Evolutionary conservation across 2,329 filamentous ascomycete species (phyloP).

Genomic region (Cercospora berteroae): DNA sequence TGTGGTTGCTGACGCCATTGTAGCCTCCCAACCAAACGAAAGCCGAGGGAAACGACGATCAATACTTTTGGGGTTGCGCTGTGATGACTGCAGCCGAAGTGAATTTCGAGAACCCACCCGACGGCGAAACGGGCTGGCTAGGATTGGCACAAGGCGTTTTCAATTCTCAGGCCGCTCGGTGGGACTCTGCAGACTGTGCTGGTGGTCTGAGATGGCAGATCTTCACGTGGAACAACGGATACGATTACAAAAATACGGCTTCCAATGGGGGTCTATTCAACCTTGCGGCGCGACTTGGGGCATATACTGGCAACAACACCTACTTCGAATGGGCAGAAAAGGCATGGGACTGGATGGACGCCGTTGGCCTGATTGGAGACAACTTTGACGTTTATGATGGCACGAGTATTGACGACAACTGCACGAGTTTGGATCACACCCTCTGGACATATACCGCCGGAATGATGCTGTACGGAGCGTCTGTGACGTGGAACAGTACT

Average conservation of each 20-base stretch:
- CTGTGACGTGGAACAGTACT: conserved; percentile 41
- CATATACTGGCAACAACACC: conserved; percentile 48
- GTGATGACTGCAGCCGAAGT: conserved; percentile 54
- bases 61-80: conserved; percentile 58
- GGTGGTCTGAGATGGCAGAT: conserved; percentile 43
- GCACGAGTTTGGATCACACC: conserved; percentile 46
- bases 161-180: conserved; percentile 40
- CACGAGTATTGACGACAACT: conserved; percentile 47
- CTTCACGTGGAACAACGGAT: conserved; percentile 50
- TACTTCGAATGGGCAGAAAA: conserved; percentile 64
- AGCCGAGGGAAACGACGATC: conserved; percentile 53
- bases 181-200: conserved; percentile 40
- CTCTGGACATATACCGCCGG: conserved; percentile 50
- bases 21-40: conserved; percentile 44
- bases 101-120: conserved; percentile 45
- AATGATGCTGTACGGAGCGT: conserved; percentile 46
- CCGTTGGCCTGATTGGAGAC: conserved; percentile 59
- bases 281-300: conserved; percentile 44
- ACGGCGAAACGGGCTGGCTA: conserved; percentile 45
- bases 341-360: conserved; percentile 39
- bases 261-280: conserved; percentile 54
- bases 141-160: conserved; percentile 46
- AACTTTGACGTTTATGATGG: conserved; percentile 49
- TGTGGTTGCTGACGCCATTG: too few relatives aligned
- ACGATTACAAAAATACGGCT: conserved; percentile 58